These are phyloP conservation scores for Hippophae tibetana DNA, from an alignment of 306 rosid genomes.

Conservation along the genomic window DNA sequence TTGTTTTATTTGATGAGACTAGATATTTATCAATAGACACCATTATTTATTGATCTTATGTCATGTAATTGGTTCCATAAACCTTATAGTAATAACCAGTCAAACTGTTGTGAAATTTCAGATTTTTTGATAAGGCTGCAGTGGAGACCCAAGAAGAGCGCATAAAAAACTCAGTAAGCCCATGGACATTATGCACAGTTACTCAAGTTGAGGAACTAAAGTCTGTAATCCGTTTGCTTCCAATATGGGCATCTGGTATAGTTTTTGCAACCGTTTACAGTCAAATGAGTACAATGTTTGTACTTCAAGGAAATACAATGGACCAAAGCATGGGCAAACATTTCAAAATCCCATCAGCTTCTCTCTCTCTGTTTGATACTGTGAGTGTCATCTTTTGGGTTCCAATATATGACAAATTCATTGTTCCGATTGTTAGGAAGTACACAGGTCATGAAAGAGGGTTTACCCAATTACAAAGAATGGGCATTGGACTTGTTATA, in stretches of 20 bases:
- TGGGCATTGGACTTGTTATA: slow-evolving; percentile 57
- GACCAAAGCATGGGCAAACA: slow-evolving; percentile 14
- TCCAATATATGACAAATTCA: slow-evolving; percentile 38
- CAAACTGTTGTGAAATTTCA: neutral
- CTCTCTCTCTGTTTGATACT: slow-evolving; percentile 7
- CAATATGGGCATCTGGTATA: slow-evolving; percentile 6
- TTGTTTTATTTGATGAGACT: too few relatives aligned
- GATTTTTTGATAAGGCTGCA: slow-evolving; percentile 19
- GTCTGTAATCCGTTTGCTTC: slow-evolving; percentile 19
- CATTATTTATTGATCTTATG: too few relatives aligned
- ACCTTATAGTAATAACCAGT: neutral
- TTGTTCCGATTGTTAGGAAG: slow-evolving; percentile 39
- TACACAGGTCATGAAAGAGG: slow-evolving; percentile 53
- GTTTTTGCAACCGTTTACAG: slow-evolving; percentile 6
- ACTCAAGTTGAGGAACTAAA: slow-evolving; percentile 28
- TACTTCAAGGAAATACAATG: slow-evolving; percentile 20
- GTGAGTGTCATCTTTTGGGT: slow-evolving; percentile 57
- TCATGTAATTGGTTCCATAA: neutral
- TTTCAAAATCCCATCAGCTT: slow-evolving; percentile 19
- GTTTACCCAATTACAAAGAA: slow-evolving; percentile 54
- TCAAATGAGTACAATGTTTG: slow-evolving; percentile 19
- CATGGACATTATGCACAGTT: slow-evolving; percentile 20
- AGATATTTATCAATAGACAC: too few relatives aligned
- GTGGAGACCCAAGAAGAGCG: slow-evolving; percentile 1
- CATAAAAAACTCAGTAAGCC: slow-evolving; percentile 2